Percentiles rank a stretch among this genome's conserved stretches.
These are phyloP conservation scores for Rhizopus sp. DNA, from an alignment of 371 early-diverging fungal genomes.

Conservation along the genomic window DNA sequence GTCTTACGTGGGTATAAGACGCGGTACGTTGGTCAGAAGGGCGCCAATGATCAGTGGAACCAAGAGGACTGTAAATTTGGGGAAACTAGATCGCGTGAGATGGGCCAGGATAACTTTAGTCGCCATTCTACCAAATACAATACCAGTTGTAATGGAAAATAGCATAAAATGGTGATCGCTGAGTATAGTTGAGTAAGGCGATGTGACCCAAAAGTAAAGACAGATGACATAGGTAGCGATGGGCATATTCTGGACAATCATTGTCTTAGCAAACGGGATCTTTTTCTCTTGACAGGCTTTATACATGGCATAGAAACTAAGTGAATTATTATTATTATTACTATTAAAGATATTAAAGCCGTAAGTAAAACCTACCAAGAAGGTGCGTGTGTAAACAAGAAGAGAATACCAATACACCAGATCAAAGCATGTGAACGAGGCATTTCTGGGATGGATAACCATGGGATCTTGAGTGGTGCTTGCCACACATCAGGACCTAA, in stretches of 20 bases:
- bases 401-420: conserved; percentile 56
- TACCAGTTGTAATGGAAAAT: conserved; percentile 72
- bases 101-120: conserved; percentile 89
- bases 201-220: conserved; percentile 67
- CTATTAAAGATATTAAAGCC: neutral
- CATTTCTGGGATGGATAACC: conserved; percentile 36
- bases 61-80: conserved; percentile 73
- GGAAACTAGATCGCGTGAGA: conserved; percentile 79
- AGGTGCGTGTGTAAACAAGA: conserved; percentile 71
- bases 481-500: conserved; percentile 42
- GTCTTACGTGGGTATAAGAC: conserved; percentile 43
- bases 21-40: conserved; percentile 56
- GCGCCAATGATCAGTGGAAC: conserved; percentile 76
- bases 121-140: conserved; percentile 87
- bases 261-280: conserved; percentile 59
- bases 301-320: conserved; percentile 61
- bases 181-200: conserved; percentile 68
- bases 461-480: conserved; percentile 19
- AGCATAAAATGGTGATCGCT: conserved; percentile 66
- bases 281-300: conserved; percentile 69
- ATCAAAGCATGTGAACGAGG: conserved; percentile 57
- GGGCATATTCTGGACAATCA: conserved; percentile 68
- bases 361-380: conserved; percentile 46
- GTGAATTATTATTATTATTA: neutral
- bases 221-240: conserved; percentile 54